A percentile compares a stretch with the other conserved stretches of the same genome.
phyloP scores from a whole-genome alignment of 2,329 filamentous ascomycete genomes.

The Venturia pyrina region DNA sequence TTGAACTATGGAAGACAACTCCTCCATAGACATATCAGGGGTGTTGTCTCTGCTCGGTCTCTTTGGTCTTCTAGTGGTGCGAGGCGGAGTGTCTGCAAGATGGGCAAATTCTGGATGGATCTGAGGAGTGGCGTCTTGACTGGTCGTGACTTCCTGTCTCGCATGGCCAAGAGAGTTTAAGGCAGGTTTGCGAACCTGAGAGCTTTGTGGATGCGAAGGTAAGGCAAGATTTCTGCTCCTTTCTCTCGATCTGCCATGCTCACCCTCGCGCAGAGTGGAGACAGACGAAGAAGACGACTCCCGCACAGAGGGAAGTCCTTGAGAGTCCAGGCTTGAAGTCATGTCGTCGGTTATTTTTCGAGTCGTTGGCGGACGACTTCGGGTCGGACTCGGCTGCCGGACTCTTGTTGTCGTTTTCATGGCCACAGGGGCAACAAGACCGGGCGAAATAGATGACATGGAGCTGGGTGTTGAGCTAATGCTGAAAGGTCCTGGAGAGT shows the following conservation, averaged over 20 bases:
- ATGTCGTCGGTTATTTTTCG: conserved; percentile 45
- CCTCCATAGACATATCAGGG: conserved; percentile 31
- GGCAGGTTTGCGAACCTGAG: conserved; percentile 54
- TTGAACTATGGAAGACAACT: conserved; percentile 42
- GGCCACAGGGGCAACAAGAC: conserved; percentile 40
- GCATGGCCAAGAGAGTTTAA: background rate
- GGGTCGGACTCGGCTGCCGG: conserved; percentile 46
- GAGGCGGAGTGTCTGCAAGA: conserved; percentile 51
- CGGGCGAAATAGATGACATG: conserved; percentile 64
- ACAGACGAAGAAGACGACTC: conserved; percentile 68
- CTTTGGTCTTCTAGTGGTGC: conserved; percentile 35
- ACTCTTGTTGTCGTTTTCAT: conserved; percentile 31
- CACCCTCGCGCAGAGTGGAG: conserved; percentile 52
- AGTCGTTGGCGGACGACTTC: conserved; percentile 50
- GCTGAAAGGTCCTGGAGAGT: conserved; percentile 63
- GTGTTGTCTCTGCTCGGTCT: conserved; percentile 38
- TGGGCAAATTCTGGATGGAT: conserved; percentile 32
- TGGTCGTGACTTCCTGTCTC: background rate
- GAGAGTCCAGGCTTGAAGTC: conserved; percentile 37
- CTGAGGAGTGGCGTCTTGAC: background rate
- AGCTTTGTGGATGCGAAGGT: conserved; percentile 42
- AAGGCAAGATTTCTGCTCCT: conserved; percentile 16
- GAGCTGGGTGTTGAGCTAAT: conserved; percentile 71
- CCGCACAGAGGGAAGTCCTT: conserved; percentile 56
- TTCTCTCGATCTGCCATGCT: conserved; percentile 34